Percentiles rank a stretch among this genome's conserved stretches.
These are phyloP conservation scores for Sonneratia caseolaris DNA, from an alignment of 345 rosid species.

Conservation along the genomic window DNA sequence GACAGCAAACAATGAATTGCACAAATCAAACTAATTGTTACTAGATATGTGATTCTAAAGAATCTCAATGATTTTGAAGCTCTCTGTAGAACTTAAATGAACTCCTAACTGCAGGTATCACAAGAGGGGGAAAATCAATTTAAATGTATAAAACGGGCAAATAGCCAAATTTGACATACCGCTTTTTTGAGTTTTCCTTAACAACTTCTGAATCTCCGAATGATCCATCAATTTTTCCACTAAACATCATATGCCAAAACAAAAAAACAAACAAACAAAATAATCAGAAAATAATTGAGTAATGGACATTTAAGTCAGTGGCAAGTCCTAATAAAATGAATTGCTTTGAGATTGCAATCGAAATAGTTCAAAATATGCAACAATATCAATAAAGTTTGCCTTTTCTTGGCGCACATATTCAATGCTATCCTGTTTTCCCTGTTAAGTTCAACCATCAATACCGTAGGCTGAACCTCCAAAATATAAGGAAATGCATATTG, in stretches of 20 bases:
- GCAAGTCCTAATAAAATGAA: not conserved
- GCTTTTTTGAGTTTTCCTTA: constrained; percentile 29
- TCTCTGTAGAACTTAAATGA: too few species aligned
- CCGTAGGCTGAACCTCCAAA: too few species aligned
- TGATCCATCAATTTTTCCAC: constrained; percentile 35
- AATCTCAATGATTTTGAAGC: too few species aligned
- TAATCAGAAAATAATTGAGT: constrained; percentile 28
- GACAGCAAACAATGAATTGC: too few species aligned
- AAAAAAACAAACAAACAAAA: not conserved
- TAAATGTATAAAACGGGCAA: not conserved
- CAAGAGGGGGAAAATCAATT: not conserved
- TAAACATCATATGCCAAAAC: constrained; percentile 28
- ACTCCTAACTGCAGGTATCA: too few species aligned
- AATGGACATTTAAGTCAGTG: not conserved
- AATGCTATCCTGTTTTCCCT: not conserved
- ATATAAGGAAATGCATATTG: too few species aligned
- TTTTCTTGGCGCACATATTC: not conserved
- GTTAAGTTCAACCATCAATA: not conserved
- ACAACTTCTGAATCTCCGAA: constrained; percentile 26
- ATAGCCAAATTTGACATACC: constrained; percentile 14
- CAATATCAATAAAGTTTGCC: not conserved
- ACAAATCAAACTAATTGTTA: too few species aligned
- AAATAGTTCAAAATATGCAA: too few species aligned
- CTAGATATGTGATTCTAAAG: too few species aligned
- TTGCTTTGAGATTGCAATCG: not conserved